Base-by-base conservation (phyloP, 768 basidiomycete species). In the Kwoniella dendrophila region DNA sequence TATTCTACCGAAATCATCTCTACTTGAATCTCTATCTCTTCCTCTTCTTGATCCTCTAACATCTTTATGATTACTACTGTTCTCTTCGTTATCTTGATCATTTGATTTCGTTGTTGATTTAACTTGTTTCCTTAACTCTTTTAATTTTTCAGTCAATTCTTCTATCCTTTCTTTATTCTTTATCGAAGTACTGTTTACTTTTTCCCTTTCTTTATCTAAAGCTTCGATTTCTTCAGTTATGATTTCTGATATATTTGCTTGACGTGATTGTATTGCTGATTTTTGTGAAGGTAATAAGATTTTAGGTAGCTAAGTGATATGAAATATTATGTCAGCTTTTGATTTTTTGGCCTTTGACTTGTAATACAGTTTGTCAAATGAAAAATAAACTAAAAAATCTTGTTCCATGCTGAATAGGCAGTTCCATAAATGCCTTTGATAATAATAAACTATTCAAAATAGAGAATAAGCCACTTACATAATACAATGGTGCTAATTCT, bases 251-350 rank as follows among this genome's bases (percentile, higher is more conserved):
- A 75, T 62, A 34, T 70, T 71, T 16, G 63, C 66, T 26, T 64
- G 62, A 29, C 68, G 69, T 0, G 63, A 49, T 16, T 66, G 56
- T 10, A 78, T 66, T 5, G 62, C 55, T 26, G 63, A 59, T 65
- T 72, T 64, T 62, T 78, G 77, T 16, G 72, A 59, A 1, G 70
- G 70, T 7, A 76, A 45, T 20, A 78, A 65, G 49, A 74, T 63
- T 63, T 75, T 74, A 3, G 77, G 77, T 29, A 74, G 48, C 77
- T 78, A 50, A 3, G 32, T 32, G 50, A 50, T 18, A 22, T 47
- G 44, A 7, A 26, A 29, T 24, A n/a, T 45, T 24, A 6, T 24
- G 43, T 45, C 43, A 45, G 43, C 43, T 24, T 45, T 45, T 45
- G 5, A 18, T 45, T 18, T n/a, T 45, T 45, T 24, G 5, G n/a